Evolutionary conservation across 2,329 filamentous ascomycete species (phyloP).

Genomic region (Onygenales sp.): DNA sequence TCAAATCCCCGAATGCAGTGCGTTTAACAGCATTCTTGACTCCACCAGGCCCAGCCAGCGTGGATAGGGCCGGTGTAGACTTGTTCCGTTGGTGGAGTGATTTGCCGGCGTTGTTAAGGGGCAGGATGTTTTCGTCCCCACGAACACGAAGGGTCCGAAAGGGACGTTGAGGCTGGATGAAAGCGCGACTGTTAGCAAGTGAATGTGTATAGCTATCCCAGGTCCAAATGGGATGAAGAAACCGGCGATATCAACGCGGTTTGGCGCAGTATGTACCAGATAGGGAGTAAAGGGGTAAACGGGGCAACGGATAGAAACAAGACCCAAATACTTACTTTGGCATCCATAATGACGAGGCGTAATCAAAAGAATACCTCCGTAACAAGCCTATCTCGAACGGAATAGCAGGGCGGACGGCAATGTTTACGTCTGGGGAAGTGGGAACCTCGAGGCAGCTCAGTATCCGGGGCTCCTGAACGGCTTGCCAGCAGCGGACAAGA

Average conservation of each 20-base stretch:
- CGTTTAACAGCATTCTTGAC: constrained; percentile 62
- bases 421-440: constrained; percentile 1
- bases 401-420: constrained; percentile 2
- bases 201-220: constrained; percentile 18
- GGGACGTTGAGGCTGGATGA: constrained; percentile 58
- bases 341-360: constrained; percentile 31
- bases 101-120: constrained; percentile 42
- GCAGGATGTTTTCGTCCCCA: constrained; percentile 60
- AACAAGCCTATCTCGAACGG: background rate
- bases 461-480: background rate
- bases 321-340: constrained; percentile 29
- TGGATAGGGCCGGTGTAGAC: constrained; percentile 57
- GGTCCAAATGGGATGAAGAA: background rate
- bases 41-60: constrained; percentile 42
- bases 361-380: background rate
- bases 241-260: constrained; percentile 1
- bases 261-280: background rate
- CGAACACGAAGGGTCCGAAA: constrained; percentile 49
- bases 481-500: constrained; percentile 6
- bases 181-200: constrained; percentile 11
- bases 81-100: constrained; percentile 72
- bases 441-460: background rate
- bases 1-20: constrained; percentile 72
- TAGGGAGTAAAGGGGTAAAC: constrained; percentile 1
- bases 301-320: background rate